Evolutionary conservation across 2,329 filamentous ascomycete genomes (phyloP).

Genomic region (Metarhizium sp.): DNA sequence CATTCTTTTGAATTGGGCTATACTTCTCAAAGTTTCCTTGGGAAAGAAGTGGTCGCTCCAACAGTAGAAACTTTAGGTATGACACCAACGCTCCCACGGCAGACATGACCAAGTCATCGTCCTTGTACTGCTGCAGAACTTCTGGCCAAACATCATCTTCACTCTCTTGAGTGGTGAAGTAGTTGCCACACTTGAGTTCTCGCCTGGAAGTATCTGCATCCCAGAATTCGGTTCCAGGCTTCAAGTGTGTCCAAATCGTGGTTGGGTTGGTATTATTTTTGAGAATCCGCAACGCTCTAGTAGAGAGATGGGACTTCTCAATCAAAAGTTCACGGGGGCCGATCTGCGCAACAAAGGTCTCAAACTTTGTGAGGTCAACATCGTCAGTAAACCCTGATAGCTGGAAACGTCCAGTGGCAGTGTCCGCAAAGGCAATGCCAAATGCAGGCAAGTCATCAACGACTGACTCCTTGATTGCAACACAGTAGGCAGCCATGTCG

Average conservation of each 20-base stretch:
- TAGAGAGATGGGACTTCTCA: constrained; percentile 78
- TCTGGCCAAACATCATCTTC: constrained; percentile 65
- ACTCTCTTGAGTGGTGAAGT: constrained; percentile 56
- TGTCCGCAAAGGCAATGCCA: constrained; percentile 89
- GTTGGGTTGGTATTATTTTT: constrained; percentile 93
- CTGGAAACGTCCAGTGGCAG: constrained; percentile 90
- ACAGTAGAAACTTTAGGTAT: constrained; percentile 78
- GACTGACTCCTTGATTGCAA: constrained; percentile 80
- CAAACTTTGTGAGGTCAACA: constrained; percentile 88
- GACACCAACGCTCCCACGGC: constrained; percentile 82
- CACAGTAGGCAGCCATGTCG: constrained; percentile 94
- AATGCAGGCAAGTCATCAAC: constrained; percentile 71
- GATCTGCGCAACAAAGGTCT: constrained; percentile 91
- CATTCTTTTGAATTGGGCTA: constrained; percentile 82
- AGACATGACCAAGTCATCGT: constrained; percentile 81
- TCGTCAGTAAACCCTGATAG: constrained; percentile 90
- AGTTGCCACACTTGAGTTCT: constrained; percentile 70
- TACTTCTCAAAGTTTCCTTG: constrained; percentile 89
- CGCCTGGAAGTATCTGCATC: constrained; percentile 71
- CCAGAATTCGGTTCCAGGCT: constrained; percentile 84
- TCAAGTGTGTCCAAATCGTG: constrained; percentile 92
- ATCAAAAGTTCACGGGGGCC: constrained; percentile 80
- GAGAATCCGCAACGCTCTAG: constrained; percentile 83
- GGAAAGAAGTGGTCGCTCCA: constrained; percentile 78
- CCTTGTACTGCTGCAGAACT: constrained; percentile 58